These are phyloP conservation scores for Quercus phellos DNA, from an alignment of 331 rosid species.

Conservation along the genomic window DNA sequence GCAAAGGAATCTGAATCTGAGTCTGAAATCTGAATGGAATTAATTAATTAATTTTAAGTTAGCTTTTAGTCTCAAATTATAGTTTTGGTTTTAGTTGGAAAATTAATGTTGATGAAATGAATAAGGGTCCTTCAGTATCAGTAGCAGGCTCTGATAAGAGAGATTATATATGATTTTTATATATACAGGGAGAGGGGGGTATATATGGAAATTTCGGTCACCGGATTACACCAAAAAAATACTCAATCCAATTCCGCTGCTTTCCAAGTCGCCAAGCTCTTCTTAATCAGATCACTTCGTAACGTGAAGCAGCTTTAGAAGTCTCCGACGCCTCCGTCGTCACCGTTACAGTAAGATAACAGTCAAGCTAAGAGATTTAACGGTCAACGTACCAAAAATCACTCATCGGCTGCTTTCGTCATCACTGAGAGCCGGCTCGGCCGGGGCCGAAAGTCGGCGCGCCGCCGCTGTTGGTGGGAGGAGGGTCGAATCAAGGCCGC, in stretches of 20 bases:
- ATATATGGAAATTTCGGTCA: conserved; percentile 15
- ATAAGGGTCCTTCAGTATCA: conserved; percentile 36
- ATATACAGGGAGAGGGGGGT: conserved; percentile 27
- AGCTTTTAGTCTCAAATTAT: not conserved
- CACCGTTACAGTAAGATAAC: conserved; percentile 10
- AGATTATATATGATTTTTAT: conserved; percentile 22
- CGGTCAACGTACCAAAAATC: conserved; percentile 8
- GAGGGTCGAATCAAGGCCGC: conserved; percentile 85
- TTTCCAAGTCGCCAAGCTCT: conserved; percentile 2
- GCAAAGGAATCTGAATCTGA: no score
- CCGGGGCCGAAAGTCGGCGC: conserved; percentile 61
- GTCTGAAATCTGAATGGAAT: not conserved
- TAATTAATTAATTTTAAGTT: not conserved
- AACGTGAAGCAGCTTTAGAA: not conserved
- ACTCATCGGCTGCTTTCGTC: conserved; percentile 49
- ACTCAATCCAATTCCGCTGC: conserved; percentile 16
- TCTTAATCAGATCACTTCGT: not conserved
- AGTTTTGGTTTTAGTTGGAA: not conserved
- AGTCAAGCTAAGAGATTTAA: not conserved
- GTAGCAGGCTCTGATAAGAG: conserved; percentile 25
- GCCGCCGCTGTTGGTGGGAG: conserved; percentile 69
- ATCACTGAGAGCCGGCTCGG: conserved; percentile 79
- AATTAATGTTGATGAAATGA: not conserved
- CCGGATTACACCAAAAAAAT: conserved; percentile 32
- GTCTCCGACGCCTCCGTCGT: conserved; percentile 22